These are phyloP conservation scores for Tuber melanosporum DNA, from an alignment of 495 filamentous ascomycete genomes.

Conservation along the genomic window DNA sequence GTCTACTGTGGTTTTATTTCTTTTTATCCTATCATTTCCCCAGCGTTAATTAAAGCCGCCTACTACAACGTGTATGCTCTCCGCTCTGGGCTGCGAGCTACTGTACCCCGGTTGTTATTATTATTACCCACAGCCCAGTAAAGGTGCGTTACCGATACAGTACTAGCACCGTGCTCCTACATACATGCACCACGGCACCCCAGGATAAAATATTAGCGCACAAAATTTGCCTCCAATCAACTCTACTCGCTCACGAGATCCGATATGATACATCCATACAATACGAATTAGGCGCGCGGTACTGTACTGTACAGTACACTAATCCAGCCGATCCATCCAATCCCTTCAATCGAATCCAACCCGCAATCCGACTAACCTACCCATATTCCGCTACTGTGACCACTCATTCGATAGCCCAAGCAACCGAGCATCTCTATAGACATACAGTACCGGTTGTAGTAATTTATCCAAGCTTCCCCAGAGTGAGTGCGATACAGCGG, in stretches of 20 bases:
- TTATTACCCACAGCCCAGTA: not conserved
- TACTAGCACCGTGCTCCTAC: not conserved
- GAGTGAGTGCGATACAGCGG: not conserved
- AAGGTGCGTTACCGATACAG: not conserved
- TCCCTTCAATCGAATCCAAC: not conserved
- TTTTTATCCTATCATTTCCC: not conserved
- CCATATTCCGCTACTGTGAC: not conserved
- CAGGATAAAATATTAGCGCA: not conserved
- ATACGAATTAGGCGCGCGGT: conserved; percentile 1
- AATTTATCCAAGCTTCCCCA: not conserved
- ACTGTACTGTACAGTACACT: not conserved
- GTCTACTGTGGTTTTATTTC: not conserved
- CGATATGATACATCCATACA: not conserved
- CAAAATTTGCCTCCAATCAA: not conserved
- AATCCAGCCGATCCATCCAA: not conserved
- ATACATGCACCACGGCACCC: not conserved
- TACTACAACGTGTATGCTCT: not conserved
- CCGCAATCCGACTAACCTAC: not conserved
- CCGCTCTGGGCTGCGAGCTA: not conserved
- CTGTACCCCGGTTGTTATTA: not conserved
- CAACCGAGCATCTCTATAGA: not conserved
- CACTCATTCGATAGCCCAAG: not conserved
- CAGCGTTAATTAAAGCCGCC: not conserved
- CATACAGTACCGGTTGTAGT: not conserved
- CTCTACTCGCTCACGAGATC: not conserved